A percentile compares a stretch with the other conserved stretches of the same genome.
phyloP scores from a whole-genome alignment of 2,329 filamentous ascomycete species.

The Thielaviopsis punctulata region DNA sequence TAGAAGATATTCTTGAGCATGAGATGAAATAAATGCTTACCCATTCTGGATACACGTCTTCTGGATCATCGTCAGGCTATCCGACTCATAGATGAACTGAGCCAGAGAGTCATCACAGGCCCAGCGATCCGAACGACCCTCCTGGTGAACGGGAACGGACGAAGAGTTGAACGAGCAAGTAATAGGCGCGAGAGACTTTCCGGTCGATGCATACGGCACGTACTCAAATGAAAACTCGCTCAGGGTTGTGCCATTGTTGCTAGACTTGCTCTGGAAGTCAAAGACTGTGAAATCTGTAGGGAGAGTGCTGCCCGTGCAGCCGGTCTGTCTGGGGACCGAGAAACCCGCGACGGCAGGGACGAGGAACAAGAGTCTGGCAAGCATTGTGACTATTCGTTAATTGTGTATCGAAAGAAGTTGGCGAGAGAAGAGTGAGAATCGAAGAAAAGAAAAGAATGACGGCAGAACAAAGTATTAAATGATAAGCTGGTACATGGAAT shows the following conservation, averaged over 20 bases:
- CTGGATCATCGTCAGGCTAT: slow-evolving; percentile 27
- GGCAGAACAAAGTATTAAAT: not conserved
- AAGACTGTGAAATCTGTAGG: slow-evolving; percentile 24
- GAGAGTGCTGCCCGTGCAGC: slow-evolving; percentile 18
- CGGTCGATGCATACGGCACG: slow-evolving; percentile 4
- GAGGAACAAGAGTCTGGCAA: slow-evolving; percentile 12
- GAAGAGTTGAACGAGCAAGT: slow-evolving; percentile 27
- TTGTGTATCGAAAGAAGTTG: not conserved
- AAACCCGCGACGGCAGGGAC: slow-evolving; percentile 9
- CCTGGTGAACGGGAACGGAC: slow-evolving; percentile 21
- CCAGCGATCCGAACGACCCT: slow-evolving; percentile 21
- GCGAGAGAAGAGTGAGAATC: not conserved
- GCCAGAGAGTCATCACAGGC: slow-evolving; percentile 25
- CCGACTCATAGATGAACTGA: slow-evolving; percentile 27
- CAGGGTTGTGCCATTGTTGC: slow-evolving; percentile 20
- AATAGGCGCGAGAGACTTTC: slow-evolving; percentile 23
- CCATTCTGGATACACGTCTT: slow-evolving; percentile 23
- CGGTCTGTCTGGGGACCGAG: slow-evolving; percentile 7
- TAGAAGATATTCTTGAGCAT: not conserved
- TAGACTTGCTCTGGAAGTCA: slow-evolving; percentile 21
- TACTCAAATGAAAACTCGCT: slow-evolving; percentile 26
- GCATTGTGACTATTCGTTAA: slow-evolving; percentile 1
- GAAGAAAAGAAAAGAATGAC: not conserved
- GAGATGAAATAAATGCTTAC: slow-evolving; percentile 17
- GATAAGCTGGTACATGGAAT: not conserved